Conservation (phyloP, 192 early-diverging fungal genomes). For the Chytriomyces sp. region DNA sequence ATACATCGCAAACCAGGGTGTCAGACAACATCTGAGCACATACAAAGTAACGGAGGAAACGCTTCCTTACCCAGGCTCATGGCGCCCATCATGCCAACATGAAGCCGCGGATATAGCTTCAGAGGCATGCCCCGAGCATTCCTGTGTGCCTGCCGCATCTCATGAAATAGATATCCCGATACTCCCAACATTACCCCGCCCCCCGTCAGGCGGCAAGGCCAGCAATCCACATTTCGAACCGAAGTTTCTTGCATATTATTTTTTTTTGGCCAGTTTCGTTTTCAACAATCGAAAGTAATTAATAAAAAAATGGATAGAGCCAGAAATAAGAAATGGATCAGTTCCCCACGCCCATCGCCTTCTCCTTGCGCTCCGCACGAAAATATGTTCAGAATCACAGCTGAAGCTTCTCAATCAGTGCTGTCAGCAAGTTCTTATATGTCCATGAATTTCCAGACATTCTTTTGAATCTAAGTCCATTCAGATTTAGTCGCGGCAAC, state of each 20-base stretch:
- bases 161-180: slow-evolving; percentile 12
- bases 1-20: background rate
- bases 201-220: slow-evolving; percentile 27
- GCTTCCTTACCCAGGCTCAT: slow-evolving; percentile 22
- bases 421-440: slow-evolving; percentile 60
- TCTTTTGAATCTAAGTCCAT: slow-evolving; percentile 60
- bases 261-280: background rate
- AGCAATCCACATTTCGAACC: slow-evolving; percentile 20
- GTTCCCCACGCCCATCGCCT: too few relatives aligned
- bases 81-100: slow-evolving; percentile 8
- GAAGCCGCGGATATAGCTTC: slow-evolving; percentile 16
- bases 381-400: slow-evolving; percentile 43
- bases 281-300: too few relatives aligned
- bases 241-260: background rate
- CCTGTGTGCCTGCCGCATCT: background rate
- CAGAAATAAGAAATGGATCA: background rate
- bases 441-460: slow-evolving; percentile 59
- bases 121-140: background rate
- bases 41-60: background rate
- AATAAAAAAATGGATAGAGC: too few relatives aligned
- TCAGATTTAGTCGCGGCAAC: slow-evolving; percentile 51
- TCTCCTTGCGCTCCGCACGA: too few relatives aligned
- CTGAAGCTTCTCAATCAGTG: slow-evolving; percentile 56
- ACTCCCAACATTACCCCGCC: slow-evolving; percentile 26
- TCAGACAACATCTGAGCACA: background rate